Conservation (phyloP, 2,329 filamentous ascomycete genomes). For the Alternaria metachromatica region DNA sequence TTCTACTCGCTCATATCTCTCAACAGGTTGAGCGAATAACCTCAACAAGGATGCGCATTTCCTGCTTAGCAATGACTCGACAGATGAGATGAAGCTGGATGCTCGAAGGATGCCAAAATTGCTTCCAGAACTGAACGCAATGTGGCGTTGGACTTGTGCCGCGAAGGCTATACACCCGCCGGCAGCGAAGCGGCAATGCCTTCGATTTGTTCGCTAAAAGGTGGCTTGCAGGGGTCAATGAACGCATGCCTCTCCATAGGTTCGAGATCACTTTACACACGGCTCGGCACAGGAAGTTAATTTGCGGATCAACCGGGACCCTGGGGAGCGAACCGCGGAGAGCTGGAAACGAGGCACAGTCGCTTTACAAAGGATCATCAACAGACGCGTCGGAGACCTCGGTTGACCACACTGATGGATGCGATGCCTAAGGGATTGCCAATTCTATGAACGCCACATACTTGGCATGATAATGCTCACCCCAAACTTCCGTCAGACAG, state of each 20-base stretch:
- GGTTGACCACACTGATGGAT: background rate
- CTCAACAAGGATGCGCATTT: background rate
- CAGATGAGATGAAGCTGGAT: background rate
- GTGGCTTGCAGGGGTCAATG: background rate
- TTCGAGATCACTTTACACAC: background rate
- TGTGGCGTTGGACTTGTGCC: background rate
- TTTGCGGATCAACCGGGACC: background rate
- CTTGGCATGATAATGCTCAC: background rate
- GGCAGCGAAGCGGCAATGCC: background rate
- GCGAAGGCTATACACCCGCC: background rate
- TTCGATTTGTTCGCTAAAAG: background rate
- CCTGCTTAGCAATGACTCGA: background rate
- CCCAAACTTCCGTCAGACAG: background rate
- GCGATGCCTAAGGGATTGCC: background rate
- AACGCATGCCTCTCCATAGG: background rate
- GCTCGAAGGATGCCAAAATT: background rate
- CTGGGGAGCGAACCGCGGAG: background rate
- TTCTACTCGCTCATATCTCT: background rate
- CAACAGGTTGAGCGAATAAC: background rate
- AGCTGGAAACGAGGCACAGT: background rate
- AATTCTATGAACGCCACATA: background rate
- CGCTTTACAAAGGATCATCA: background rate
- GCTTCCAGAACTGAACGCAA: background rate
- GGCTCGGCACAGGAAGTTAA: background rate
- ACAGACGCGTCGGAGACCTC: background rate